Conservation (phyloP, 495 filamentous ascomycete genomes). For the Thozetella sp. region DNA sequence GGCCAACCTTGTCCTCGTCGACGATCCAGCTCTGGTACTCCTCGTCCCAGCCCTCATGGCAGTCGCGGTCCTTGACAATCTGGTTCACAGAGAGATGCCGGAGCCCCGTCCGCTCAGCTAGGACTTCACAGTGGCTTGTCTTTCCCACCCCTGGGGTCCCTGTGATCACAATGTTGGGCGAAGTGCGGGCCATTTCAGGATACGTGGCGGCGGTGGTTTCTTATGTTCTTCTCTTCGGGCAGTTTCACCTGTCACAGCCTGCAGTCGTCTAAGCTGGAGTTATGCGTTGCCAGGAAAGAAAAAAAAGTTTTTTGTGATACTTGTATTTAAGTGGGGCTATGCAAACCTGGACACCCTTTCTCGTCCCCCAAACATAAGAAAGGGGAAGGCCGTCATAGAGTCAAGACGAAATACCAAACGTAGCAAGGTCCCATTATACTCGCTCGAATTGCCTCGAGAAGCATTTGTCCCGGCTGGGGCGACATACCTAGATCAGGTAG, state of each 20-base stretch:
- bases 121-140: slow-evolving; percentile 80
- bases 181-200: slow-evolving; percentile 44
- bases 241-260: not conserved
- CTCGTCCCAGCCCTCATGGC: slow-evolving; percentile 83
- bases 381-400: too few species aligned
- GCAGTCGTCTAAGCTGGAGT: not conserved
- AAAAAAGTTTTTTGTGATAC: slow-evolving; percentile 12
- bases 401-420: too few species aligned
- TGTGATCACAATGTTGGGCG: slow-evolving; percentile 92
- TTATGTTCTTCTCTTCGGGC: slow-evolving; percentile 8
- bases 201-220: slow-evolving; percentile 29
- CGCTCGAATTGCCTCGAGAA: not conserved
- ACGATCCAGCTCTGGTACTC: slow-evolving; percentile 89
- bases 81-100: slow-evolving; percentile 88
- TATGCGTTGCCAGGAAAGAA: not conserved
- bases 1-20: slow-evolving; percentile 88
- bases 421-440: slow-evolving; percentile 1
- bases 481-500: not conserved
- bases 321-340: slow-evolving; percentile 3
- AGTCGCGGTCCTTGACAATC: slow-evolving; percentile 80
- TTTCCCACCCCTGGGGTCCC: slow-evolving; percentile 97
- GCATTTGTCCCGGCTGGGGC: not conserved
- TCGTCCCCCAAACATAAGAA: too few species aligned
- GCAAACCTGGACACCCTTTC: too few species aligned
- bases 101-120: slow-evolving; percentile 65